Base-by-base conservation (phyloP, 2,329 filamentous ascomycete species). In the Bisporella sp. region DNA sequence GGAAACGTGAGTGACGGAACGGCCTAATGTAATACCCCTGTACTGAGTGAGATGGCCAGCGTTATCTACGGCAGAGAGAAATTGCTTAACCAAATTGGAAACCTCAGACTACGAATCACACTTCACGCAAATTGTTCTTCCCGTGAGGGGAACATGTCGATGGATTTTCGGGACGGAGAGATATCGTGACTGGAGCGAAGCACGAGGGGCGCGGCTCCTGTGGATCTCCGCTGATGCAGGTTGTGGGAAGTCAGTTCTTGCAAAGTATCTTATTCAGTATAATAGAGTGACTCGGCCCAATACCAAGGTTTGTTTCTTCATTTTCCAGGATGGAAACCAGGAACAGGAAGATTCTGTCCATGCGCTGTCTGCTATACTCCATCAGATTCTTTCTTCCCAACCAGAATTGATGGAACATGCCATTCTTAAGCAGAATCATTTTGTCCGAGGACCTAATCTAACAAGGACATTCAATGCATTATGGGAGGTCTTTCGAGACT, bases 241-340 rank as follows among this genome's bases (percentile, higher is more conserved):
- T 0, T 71, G 66, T 42, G 68, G 69, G 4, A 71, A 70, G 51
- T 70, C 67, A 0, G 67, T 64, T 33, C 44, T 71, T 41, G 62
- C 68, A 12, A 67, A 62, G 41, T 63, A 62, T 46, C 59, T 70
- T 0, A 54, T 68, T 28, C 62, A 69, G 32, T n/a, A 42, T 11
- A 21, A 42, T n/a, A 8, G 12, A 42, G 11, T n/a, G 28, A 21
- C 41, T n/a, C 8, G 11, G 8, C 12, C 8, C 11, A 29, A n/a
- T n/a, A 11, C 11, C 12, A 42, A 8, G 8, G 28, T 29, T 21
- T 5, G 46, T 40, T 29, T 46, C 37, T 51, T 54, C 32, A 47
- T 50, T 30, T 50, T 50, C 29, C 46, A 50, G 37, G 44, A 50
- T n/a, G 48, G 53, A 31, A n/a, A 51, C 12, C 9, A 52, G 21